These are phyloP conservation scores for Knoxdaviesia capensis DNA, from an alignment of 2,329 filamentous ascomycete genomes.

Conservation along the genomic window DNA sequence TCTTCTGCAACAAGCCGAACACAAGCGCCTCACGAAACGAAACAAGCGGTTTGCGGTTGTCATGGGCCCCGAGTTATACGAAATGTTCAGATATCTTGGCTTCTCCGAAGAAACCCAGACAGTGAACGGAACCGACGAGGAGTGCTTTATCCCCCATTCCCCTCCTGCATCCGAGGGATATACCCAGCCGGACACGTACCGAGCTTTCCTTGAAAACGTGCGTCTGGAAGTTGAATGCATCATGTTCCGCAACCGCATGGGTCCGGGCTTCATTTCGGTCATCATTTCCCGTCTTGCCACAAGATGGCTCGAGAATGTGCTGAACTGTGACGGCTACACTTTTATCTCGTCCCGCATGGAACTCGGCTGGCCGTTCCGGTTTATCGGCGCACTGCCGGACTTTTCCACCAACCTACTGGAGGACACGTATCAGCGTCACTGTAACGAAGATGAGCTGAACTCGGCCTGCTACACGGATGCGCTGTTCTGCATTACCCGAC, in stretches of 20 bases:
- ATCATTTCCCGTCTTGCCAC: conserved; percentile 8
- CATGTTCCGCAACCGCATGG: conserved; percentile 13
- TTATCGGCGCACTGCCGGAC: conserved; percentile 17
- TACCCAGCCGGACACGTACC: conserved; percentile 17
- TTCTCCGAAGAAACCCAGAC: conserved; percentile 21
- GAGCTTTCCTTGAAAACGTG: conserved; percentile 28
- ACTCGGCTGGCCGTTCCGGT: conserved; percentile 5
- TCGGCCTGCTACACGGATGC: conserved; percentile 6
- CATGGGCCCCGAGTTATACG: conserved; percentile 28
- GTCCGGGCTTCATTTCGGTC: conserved; percentile 12
- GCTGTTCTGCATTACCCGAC: conserved; percentile 4
- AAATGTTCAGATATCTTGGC: conserved; percentile 26
- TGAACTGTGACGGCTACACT: conserved; percentile 12
- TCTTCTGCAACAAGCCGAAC: conserved; percentile 17
- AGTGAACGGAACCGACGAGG: conserved; percentile 18
- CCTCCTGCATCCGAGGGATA: too few relatives aligned
- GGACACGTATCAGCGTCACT: conserved; percentile 4
- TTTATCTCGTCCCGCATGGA: conserved; percentile 3
- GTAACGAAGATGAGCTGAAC: conserved; percentile 2
- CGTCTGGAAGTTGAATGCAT: conserved; percentile 25
- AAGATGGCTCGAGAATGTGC: conserved; percentile 11
- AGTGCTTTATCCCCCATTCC: conserved; percentile 12
- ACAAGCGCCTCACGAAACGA: conserved; percentile 28
- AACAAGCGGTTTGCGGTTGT: conserved; percentile 36
- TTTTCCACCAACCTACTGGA: conserved; percentile 5